Evolutionary conservation across 1,284 basidiomycete species (phyloP), one percentile per base, ranked within the genome.

Genomic region (Trichosporon coremiiforme): DNA sequence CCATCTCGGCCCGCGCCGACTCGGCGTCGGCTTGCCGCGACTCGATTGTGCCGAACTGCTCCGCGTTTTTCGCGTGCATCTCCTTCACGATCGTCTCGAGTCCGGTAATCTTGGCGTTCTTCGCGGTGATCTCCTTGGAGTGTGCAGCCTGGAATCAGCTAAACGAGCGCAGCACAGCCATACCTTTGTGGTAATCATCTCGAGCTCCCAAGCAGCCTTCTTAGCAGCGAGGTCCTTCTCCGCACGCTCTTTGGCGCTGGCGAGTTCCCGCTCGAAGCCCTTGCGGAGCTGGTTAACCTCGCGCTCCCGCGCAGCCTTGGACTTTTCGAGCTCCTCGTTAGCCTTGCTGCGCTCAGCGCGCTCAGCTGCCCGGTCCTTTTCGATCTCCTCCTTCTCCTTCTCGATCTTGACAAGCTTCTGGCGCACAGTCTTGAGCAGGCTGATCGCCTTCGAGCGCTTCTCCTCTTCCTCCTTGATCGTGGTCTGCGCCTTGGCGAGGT

Each of bases 351-450:
- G 87, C 79, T 92, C 92, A 4, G 83, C 84, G 55, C 87, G 86
- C 66, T 90, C 90, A 75, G 86, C 90, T 68, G 91, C 90, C 68
- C 85, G 88, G 64, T 85, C 86, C 75, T 85, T 80, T 33, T 80
- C 81, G 8, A 80, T 76, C 71, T 95, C 93, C 68, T 96, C 94
- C 77, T 89, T 89, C 36, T 96, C 94, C 84, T 93, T 94, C 82
- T 97, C 94, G 2, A 92, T 89, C 80, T 94, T 96, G 60, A 95
- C 91, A 22, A 94, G 85, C 82, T 96, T 97, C 82, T 93, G 90
- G 66, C 95, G 85, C n/a, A 97, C 92, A 1, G 93, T 91, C 85
- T 96, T 96, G 72, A 98, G 85, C 36, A 96, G 84, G 65, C 89
- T 90, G 71, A 97, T 91, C 0, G 94, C 94, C 79, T 97, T 98